phyloP scores from a whole-genome alignment of 2,329 filamentous ascomycete species.

The Monilinia fructigena region DNA sequence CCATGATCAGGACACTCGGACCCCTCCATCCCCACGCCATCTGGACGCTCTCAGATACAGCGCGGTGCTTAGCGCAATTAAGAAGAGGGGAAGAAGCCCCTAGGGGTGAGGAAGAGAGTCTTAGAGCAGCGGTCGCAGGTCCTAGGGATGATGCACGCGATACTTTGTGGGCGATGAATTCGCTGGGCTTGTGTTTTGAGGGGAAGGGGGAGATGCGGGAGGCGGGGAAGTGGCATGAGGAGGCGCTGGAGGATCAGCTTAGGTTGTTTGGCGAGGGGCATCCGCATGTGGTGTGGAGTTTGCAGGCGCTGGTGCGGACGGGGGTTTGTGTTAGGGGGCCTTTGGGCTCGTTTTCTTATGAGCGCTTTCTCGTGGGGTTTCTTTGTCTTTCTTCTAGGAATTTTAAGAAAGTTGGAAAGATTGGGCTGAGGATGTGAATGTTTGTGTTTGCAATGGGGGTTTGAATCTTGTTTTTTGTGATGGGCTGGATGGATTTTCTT shows the following conservation, averaged over 20 bases:
- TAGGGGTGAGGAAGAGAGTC: background rate
- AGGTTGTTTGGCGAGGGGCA: background rate
- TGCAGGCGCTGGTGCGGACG: slow-evolving; percentile 11
- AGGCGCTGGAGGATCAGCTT: slow-evolving; percentile 11
- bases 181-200: slow-evolving; percentile 5
- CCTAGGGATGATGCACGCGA: background rate
- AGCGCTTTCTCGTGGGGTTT: too few relatives aligned
- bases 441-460: too few relatives aligned
- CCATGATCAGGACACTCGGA: background rate
- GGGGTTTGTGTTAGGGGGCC: slow-evolving; percentile 2
- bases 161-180: slow-evolving; percentile 23
- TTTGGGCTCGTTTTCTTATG: too few relatives aligned
- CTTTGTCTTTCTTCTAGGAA: background rate
- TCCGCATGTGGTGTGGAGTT: slow-evolving; percentile 16
- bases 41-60: slow-evolving; percentile 19
- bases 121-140: background rate
- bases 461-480: background rate
- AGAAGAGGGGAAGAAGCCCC: background rate
- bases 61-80: slow-evolving; percentile 3
- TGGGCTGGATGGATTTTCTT: background rate
- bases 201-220: background rate
- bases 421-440: too few relatives aligned
- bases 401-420: too few relatives aligned
- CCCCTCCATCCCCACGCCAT: slow-evolving; percentile 9
- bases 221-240: background rate